phyloP scores from a whole-genome alignment of 257 asterid species.

The Lycium ferocissimum region DNA sequence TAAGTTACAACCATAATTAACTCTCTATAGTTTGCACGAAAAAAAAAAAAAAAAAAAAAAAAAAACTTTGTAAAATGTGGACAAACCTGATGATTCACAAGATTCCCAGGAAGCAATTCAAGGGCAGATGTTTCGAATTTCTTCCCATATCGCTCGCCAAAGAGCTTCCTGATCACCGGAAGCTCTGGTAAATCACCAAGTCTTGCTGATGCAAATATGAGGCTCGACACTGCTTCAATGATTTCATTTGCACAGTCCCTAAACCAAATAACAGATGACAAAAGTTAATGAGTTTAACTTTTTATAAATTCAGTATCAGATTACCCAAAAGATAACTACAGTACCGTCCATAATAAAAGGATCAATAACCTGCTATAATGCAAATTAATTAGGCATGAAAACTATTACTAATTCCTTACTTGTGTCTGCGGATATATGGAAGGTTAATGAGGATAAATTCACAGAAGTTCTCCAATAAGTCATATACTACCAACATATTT shows the following conservation, averaged over 20 bases:
- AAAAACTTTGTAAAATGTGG: background rate
- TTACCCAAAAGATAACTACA: background rate
- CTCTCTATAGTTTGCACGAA: background rate
- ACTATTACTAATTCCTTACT: slow-evolving; percentile 39
- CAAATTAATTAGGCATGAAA: background rate
- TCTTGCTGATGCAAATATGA: slow-evolving; percentile 81
- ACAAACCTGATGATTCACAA: slow-evolving; percentile 68
- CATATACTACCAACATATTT: slow-evolving; percentile 55
- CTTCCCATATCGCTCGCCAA: slow-evolving; percentile 68
- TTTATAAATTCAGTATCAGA: background rate
- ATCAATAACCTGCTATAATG: no score
- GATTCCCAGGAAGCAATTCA: slow-evolving; percentile 68
- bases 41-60: background rate
- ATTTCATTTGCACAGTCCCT: slow-evolving; percentile 90
- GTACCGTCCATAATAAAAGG: background rate
- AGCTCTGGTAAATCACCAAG: slow-evolving; percentile 86
- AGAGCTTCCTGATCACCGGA: slow-evolving; percentile 58
- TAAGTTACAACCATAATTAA: background rate
- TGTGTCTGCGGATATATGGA: slow-evolving; percentile 67
- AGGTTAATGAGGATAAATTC: slow-evolving; percentile 61
- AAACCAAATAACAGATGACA: background rate
- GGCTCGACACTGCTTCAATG: slow-evolving; percentile 77
- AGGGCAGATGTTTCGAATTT: slow-evolving; percentile 57
- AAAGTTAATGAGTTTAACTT: background rate
- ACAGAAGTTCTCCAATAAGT: slow-evolving; percentile 62